These are phyloP conservation scores for Podaxis rugospora DNA, from an alignment of 768 basidiomycete species.

Conservation along the genomic window DNA sequence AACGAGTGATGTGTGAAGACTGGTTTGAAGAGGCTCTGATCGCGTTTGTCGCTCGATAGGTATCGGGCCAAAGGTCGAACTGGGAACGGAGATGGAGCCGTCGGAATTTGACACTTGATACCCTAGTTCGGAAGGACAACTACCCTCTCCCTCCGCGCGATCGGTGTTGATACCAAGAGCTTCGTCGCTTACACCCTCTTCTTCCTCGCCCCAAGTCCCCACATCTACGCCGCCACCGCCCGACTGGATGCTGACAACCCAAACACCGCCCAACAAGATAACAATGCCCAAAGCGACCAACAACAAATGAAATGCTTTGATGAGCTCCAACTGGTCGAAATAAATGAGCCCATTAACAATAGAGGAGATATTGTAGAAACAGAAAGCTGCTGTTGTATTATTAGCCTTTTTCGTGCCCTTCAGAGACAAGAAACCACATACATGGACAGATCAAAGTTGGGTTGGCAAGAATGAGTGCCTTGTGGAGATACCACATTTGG, in stretches of 20 bases:
- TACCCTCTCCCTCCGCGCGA: slow-evolving; percentile 20
- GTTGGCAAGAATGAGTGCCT: slow-evolving; percentile 72
- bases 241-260: slow-evolving; percentile 80
- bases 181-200: slow-evolving; percentile 28
- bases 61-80: slow-evolving; percentile 16
- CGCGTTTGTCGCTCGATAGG: slow-evolving; percentile 28
- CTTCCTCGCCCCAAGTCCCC: slow-evolving; percentile 44
- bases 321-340: slow-evolving; percentile 77
- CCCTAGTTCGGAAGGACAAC: neutral
- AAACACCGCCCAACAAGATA: slow-evolving; percentile 81
- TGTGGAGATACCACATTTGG: slow-evolving; percentile 84
- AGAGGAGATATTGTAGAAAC: slow-evolving; percentile 90
- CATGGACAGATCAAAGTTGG: slow-evolving; percentile 85
- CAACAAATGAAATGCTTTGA: slow-evolving; percentile 63
- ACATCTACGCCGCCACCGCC: slow-evolving; percentile 48
- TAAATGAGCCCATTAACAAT: slow-evolving; percentile 90
- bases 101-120: neutral
- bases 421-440: slow-evolving; percentile 32
- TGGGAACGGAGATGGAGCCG: neutral
- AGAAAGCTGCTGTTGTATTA: slow-evolving; percentile 70
- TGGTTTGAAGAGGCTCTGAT: neutral
- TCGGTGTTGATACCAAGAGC: slow-evolving; percentile 15
- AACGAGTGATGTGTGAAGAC: neutral
- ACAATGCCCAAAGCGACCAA: slow-evolving; percentile 76
- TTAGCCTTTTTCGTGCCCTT: slow-evolving; percentile 15